Base-by-base conservation (phyloP, 2,329 filamentous ascomycete species). In the Amylocarpus encephaloides region DNA sequence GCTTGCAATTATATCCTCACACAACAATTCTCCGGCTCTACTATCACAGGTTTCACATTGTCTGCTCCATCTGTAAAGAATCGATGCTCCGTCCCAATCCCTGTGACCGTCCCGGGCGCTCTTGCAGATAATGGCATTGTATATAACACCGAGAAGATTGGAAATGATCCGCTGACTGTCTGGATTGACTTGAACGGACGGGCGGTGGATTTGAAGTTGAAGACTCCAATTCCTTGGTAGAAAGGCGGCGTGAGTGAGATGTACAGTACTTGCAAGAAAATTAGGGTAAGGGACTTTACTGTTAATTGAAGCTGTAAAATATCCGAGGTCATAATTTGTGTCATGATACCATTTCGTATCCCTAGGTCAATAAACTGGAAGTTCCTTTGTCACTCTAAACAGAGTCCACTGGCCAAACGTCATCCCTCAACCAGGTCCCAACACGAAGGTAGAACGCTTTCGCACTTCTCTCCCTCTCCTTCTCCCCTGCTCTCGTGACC, bases 121-220 rank as follows among this genome's bases (percentile, higher is more conserved):
- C 12, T 53, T 11, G 19, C 33, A 5, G 45, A 49, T 32, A 44
- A 46, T 9, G 40, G 39, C 5, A 50, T 50, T 6, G 7, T 19
- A 12, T 51, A 43, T 29, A 36, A 19, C 11, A 51, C 36, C 5
- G 52, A 57, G 44, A 78, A 82, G 58, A 66, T 79, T 63, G 56
- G 52, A n/a, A 71, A 56, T 38, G 75, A 78, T 60, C 73, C 74
- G 3, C 58, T 71, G 38, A 77, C 75, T 5, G 63, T 74, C 43
- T 77, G 73, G 73, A 68, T 71, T 15, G 63, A 64, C 18, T 60
- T 78, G 40, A 64, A 65, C 9, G 74, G 74, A 18, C 45, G 36
- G 26, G 34, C 38, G 12, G 33, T 50, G 1, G 35, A 16, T 26
- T 41, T 50, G 11, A 40, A 11, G 16, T 35, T 50, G 29, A 50